Conservation (phyloP, 2,329 filamentous ascomycete species). For the Calonectria leucothoes region DNA sequence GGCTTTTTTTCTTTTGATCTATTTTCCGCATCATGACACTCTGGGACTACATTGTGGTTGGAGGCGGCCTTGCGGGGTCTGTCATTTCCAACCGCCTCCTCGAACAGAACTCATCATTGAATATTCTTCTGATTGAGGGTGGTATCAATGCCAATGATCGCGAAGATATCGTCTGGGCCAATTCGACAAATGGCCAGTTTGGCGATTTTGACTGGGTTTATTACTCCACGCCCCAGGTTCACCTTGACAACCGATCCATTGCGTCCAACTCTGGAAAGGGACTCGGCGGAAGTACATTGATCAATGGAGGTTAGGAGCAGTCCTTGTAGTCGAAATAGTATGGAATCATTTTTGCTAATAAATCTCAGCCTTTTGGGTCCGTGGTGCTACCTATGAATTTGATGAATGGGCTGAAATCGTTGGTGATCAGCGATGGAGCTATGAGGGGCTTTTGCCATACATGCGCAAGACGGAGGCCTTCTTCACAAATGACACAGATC, state of each 20-base stretch:
- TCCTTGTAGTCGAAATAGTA: fast-evolving
- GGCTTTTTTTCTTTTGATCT: neutral
- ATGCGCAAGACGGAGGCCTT: constrained; percentile 15
- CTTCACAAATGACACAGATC: constrained; percentile 50
- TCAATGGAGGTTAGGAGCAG: constrained; percentile 1
- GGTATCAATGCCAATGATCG: constrained; percentile 45
- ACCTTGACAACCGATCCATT: constrained; percentile 38
- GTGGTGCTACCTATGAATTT: constrained; percentile 56
- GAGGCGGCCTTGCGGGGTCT: constrained; percentile 50
- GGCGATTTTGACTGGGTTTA: constrained; percentile 49
- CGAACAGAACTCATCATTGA: constrained; percentile 35
- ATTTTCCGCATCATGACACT: neutral
- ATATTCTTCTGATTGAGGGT: constrained; percentile 53
- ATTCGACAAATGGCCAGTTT: constrained; percentile 42
- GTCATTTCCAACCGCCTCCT: constrained; percentile 50
- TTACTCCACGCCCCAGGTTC: constrained; percentile 42
- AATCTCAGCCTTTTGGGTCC: constrained; percentile 47
- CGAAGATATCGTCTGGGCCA: constrained; percentile 40
- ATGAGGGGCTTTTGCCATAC: constrained; percentile 48
- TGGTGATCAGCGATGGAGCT: constrained; percentile 55
- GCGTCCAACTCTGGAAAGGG: constrained; percentile 48
- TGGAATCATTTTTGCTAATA: neutral
- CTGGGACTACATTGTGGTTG: constrained; percentile 52
- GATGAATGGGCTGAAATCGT: constrained; percentile 52
- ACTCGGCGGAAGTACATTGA: constrained; percentile 50